Percentiles rank a stretch among this genome's conserved stretches.
These are phyloP conservation scores for Neurospora sp. DNA, from an alignment of 2,329 filamentous ascomycete species.

Conservation along the genomic window DNA sequence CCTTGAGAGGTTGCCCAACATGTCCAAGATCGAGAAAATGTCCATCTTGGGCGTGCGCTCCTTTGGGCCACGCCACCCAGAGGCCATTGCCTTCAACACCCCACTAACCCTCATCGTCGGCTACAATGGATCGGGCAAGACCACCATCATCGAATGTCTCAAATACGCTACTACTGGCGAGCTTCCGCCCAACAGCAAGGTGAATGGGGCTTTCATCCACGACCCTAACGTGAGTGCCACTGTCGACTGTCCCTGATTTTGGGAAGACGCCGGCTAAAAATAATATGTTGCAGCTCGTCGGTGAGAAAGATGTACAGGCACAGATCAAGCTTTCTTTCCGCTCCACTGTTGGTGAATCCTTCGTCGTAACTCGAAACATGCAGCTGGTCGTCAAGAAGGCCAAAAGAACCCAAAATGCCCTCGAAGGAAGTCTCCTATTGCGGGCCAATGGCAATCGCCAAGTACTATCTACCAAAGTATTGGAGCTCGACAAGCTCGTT, in stretches of 20 bases:
- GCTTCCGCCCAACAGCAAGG: conserved; percentile 80
- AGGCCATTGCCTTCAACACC: conserved; percentile 74
- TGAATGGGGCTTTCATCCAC: conserved; percentile 80
- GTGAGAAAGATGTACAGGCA: conserved; percentile 80
- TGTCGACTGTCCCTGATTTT: neutral
- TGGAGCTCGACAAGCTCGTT: conserved; percentile 74
- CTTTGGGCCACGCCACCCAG: conserved; percentile 64
- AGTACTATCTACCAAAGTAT: conserved; percentile 67
- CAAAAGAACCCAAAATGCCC: conserved; percentile 64
- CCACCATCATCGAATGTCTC: conserved; percentile 96
- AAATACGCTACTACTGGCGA: conserved; percentile 97
- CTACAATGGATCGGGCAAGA: conserved; percentile 96
- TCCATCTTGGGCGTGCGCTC: conserved; percentile 77
- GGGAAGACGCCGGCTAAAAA: neutral
- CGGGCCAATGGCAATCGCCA: conserved; percentile 70
- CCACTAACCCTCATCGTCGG: conserved; percentile 95
- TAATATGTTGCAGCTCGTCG: conserved; percentile 46
- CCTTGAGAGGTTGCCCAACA: conserved; percentile 15
- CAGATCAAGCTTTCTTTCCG: conserved; percentile 87
- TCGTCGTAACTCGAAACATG: conserved; percentile 75
- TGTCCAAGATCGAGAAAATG: conserved; percentile 83
- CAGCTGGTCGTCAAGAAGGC: conserved; percentile 82
- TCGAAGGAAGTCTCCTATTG: conserved; percentile 71
- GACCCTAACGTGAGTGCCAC: conserved; percentile 63
- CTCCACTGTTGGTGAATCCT: conserved; percentile 64